phyloP scores from a whole-genome alignment of 2,329 filamentous ascomycete genomes.

The Trichoderma pleuroti region DNA sequence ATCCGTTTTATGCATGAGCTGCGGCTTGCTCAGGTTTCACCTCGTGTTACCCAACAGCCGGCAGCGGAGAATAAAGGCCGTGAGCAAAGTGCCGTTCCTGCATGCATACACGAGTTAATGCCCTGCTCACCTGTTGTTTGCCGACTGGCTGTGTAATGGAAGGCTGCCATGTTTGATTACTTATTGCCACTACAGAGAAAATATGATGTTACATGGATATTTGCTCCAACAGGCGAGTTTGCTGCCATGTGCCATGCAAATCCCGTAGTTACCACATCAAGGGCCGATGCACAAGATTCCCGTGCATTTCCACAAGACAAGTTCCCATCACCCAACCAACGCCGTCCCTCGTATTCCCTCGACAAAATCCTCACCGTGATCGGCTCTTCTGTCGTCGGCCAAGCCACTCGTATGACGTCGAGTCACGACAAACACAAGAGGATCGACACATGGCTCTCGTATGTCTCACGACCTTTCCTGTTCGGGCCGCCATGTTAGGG shows the following conservation, averaged over 20 bases:
- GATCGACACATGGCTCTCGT: conserved; percentile 6
- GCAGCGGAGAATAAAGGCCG: conserved; percentile 1
- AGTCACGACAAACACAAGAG: neutral
- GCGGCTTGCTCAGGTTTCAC: neutral
- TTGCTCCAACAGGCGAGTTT: neutral
- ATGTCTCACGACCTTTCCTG: neutral
- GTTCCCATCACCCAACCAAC: neutral
- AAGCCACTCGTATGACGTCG: conserved; percentile 6
- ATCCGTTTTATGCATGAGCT: neutral
- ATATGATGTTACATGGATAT: neutral
- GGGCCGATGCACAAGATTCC: neutral
- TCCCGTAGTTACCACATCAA: neutral
- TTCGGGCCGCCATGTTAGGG: neutral
- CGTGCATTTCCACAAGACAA: too few relatives aligned
- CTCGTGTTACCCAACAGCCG: neutral
- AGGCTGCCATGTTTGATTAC: neutral
- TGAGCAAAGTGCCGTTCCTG: conserved; percentile 4
- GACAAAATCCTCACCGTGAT: neutral
- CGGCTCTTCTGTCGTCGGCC: conserved; percentile 3
- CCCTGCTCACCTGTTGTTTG: neutral
- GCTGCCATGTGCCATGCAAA: neutral
- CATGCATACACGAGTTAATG: conserved; percentile 5
- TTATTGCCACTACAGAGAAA: neutral
- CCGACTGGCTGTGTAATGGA: neutral
- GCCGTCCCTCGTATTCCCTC: neutral